Base-by-base conservation (phyloP, 2,329 filamentous ascomycete genomes). In the Aspergillus sp. region DNA sequence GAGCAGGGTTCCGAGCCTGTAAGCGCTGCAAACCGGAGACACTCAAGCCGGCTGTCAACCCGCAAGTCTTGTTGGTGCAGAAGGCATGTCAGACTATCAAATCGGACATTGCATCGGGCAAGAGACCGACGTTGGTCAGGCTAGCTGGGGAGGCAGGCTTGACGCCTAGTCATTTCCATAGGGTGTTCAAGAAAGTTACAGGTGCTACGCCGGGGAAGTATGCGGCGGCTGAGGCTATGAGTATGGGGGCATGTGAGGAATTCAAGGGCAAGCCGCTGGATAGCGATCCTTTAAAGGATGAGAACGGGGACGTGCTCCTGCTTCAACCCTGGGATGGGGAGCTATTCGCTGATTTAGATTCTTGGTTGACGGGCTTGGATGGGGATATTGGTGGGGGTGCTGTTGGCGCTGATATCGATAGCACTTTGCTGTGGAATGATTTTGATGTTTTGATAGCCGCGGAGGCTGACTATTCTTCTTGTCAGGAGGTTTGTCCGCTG, bases 11-110 rank as follows among this genome's bases (percentile, higher is more conserved):
- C 64, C 75, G 82, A 39, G 70, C 82, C 0, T 86, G 84, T 71
- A 84, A 84, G 69, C 77, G 83, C 55, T 86, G 83, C 68, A 78
- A 77, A 56, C 81, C 83, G 23, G 73, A 80, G 59, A 63, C 64
- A 51, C 60, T 66, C 37, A 56, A 64, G 52, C 58, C 66, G 51
- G 60, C 62, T 33, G 15, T 41, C 31, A 70, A 75, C 50, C 71
- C 73, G 3, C 73, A 75, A 53, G 59, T 66, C 7, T 60, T 62
- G 39, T 58, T 73, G 45, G 65, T 75, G 9, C 65, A 68, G 23
- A 63, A 61, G 55, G 70, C 72, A 37, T 73, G 72, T 59, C 64
- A 67, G 62, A 67, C 64, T 8, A 75, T 73, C 56, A 55, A 64
- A 23, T 62, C 64, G 6, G 64, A 65, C 31, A 54, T 67, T 17